These are phyloP conservation scores for Dipodascus albidus DNA, from an alignment of 805 yeast species.

Conservation along the genomic window DNA sequence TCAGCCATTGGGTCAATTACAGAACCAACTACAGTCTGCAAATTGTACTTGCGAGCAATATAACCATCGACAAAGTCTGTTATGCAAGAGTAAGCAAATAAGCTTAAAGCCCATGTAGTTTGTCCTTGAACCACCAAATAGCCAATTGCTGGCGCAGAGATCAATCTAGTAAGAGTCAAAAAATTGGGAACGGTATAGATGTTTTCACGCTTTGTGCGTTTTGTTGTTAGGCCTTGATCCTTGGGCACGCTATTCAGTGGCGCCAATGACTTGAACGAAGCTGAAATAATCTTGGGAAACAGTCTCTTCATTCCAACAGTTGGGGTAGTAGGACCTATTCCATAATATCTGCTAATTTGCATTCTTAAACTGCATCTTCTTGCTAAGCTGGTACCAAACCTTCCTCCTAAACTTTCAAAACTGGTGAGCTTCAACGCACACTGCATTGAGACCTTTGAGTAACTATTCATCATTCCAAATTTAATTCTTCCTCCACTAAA, in stretches of 20 bases:
- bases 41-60: slow-evolving; percentile 70
- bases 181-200: slow-evolving; percentile 80
- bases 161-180: slow-evolving; percentile 70
- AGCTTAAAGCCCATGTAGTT: slow-evolving; percentile 49
- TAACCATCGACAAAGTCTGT: slow-evolving; percentile 91
- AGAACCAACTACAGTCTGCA: slow-evolving; percentile 77
- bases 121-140: slow-evolving; percentile 58
- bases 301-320: too few species aligned
- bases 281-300: too few species aligned
- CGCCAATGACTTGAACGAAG: background rate
- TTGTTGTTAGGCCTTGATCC: too few species aligned
- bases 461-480: too few species aligned
- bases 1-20: slow-evolving; percentile 94
- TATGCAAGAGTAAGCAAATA: slow-evolving; percentile 76
- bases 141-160: slow-evolving; percentile 77
- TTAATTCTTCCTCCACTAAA: too few species aligned
- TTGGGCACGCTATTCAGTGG: background rate
- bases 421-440: too few species aligned
- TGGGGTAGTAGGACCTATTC: too few species aligned
- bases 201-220: slow-evolving; percentile 34
- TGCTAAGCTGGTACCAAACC: too few species aligned
- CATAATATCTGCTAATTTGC: too few species aligned
- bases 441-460: too few species aligned
- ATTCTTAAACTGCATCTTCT: too few species aligned
- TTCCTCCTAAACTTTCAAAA: too few species aligned